Percentiles rank a stretch among this genome's conserved stretches.
Evolutionary conservation across 768 basidiomycete species (phyloP).

Genomic region (Mycena galopus): DNA sequence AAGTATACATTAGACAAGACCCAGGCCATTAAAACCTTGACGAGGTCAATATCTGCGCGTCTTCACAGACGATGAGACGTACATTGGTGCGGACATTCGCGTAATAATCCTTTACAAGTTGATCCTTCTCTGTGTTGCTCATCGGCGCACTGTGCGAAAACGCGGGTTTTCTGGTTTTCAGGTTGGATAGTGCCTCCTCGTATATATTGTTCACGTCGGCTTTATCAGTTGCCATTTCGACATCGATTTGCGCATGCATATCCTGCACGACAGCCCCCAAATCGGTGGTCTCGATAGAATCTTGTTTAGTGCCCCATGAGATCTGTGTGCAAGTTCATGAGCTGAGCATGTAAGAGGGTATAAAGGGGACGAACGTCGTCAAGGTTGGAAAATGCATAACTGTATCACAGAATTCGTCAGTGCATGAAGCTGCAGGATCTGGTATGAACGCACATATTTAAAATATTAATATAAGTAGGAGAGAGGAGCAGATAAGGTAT

Average conservation of each 20-base stretch:
- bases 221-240: slow-evolving; percentile 86
- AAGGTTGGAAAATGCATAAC: slow-evolving; percentile 88
- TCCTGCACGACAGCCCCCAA: slow-evolving; percentile 89
- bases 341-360: background rate
- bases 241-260: slow-evolving; percentile 84
- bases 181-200: slow-evolving; percentile 83
- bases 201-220: slow-evolving; percentile 89
- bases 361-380: slow-evolving; percentile 69
- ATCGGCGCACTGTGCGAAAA: slow-evolving; percentile 47
- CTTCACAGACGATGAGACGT: slow-evolving; percentile 17
- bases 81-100: slow-evolving; percentile 89
- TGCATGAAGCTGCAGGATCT: slow-evolving; percentile 3
- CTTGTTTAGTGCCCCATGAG: slow-evolving; percentile 98
- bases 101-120: slow-evolving; percentile 87
- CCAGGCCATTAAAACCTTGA: slow-evolving; percentile 80
- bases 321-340: slow-evolving; percentile 63
- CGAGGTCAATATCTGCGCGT: background rate
- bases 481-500: slow-evolving; percentile 89
- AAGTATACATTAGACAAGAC: slow-evolving; percentile 82
- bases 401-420: slow-evolving; percentile 43
- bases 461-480: slow-evolving; percentile 82
- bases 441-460: slow-evolving; percentile 77
- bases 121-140: slow-evolving; percentile 74
- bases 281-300: slow-evolving; percentile 77
- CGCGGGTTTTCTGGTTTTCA: slow-evolving; percentile 65